Evolutionary conservation across 164 flowering plant genomes (phyloP), one percentile per base, ranked within the genome.

Genomic region (Magnolia sinica): DNA sequence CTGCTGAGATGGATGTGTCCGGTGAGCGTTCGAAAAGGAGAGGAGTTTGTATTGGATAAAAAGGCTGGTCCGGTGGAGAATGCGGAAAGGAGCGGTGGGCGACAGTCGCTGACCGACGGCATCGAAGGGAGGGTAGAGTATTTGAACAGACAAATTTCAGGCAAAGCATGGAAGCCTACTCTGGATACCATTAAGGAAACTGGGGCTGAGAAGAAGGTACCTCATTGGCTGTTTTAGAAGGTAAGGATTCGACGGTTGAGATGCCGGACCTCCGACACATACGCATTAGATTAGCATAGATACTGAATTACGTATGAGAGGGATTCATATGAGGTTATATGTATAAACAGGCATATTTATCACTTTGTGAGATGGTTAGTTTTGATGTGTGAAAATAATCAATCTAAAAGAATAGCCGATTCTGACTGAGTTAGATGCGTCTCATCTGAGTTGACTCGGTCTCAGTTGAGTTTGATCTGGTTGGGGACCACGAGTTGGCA

Each of bases 111-210:
- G 70, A 1, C 64, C 16, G 82, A 79, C 14, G 50, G 50, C 16
- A 24, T 80, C 64, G 78, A 72, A 10, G 79, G 49, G 72, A 66
- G 78, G 78, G 79, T 82, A 50, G 82, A 74, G 31, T 82, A 77
- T 27, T 20, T 86, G 77, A 84, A 78, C 72, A 77, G 83, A 81
- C 84, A 86, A 50, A 6, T 77, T 4, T 84, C 88, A 18, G 85
- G 76, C 23, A 82, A 80, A 67, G 82, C 79, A 4, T 86, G 88
- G 88, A 86, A 84, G 76, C 88, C 88, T 0, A 82, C 83, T 49
- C 79, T 86, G 63, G 85, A 82, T 58, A 79, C 86, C 24, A 86
- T 86, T 16, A 72, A 51, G 76, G 88, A 86, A 63, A 81, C 79
- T 66, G 67, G 23, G 1, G 68, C 74, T 7, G 76, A 83, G 64